phyloP scores from a whole-genome alignment of 768 basidiomycete species.

The Pleurotus giganteus region DNA sequence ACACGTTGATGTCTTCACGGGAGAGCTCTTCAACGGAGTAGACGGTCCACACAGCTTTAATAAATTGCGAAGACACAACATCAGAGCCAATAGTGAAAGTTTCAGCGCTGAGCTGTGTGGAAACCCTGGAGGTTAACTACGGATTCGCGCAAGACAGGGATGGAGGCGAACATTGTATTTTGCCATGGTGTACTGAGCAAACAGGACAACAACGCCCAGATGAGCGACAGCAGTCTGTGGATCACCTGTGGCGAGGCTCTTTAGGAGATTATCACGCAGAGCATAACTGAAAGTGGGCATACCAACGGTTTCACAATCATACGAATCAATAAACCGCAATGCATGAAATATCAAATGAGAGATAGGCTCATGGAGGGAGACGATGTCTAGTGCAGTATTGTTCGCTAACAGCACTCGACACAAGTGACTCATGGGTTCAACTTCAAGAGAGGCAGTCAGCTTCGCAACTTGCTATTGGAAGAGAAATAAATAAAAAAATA shows the following conservation, averaged over 20 bases:
- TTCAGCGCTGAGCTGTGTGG: constrained; percentile 46
- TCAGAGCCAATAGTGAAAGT: constrained; percentile 45
- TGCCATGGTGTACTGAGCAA: constrained; percentile 62
- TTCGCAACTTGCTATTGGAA: constrained; percentile 56
- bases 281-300: constrained; percentile 25
- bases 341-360: constrained; percentile 63
- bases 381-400: constrained; percentile 60
- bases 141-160: not conserved
- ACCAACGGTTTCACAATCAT: constrained; percentile 83
- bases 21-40: constrained; percentile 39
- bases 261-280: not conserved
- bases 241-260: constrained; percentile 50
- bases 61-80: constrained; percentile 46
- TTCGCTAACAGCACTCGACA: constrained; percentile 63
- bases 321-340: constrained; percentile 61
- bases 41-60: constrained; percentile 46
- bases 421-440: constrained; percentile 69
- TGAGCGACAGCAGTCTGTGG: constrained; percentile 81
- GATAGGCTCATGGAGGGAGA: constrained; percentile 67
- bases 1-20: constrained; percentile 41
- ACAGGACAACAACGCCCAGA: constrained; percentile 76
- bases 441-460: constrained; percentile 51
- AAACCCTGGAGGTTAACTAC: constrained; percentile 5
- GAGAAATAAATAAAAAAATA: not conserved
- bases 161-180: constrained; percentile 52